Base-by-base conservation (phyloP, 2,329 filamentous ascomycete genomes). In the Phyllosticta ampelicida region DNA sequence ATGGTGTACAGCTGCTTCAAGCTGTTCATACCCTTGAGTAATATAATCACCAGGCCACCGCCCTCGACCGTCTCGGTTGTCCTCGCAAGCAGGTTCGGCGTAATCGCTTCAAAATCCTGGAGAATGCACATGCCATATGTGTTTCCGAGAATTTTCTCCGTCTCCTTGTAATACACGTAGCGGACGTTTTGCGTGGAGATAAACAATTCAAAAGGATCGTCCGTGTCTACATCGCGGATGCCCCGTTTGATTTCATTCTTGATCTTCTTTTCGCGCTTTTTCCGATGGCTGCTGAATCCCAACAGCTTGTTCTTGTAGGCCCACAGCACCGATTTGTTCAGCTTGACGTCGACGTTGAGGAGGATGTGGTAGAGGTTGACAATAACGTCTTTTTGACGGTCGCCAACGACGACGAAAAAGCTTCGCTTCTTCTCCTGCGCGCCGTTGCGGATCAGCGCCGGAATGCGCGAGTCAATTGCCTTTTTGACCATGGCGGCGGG, bases 101-200 rank as follows among this genome's bases (percentile, higher is more conserved):
- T 99, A 65, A 99, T 83, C 48, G 91, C 94, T 74, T 99, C 94
- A 67, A 99, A 99, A 70, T 99, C 94, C 73, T 99, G 94, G 65
- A 99, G 76, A 63, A 99, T 95, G 72, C 90, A 96, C 89, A 96
- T 96, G 70, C 92, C 92, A 70, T 94, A 99, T 50, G 94, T 99
- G 73, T 97, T 95, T 71, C 94, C 94, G 59, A 97, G 75, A 69
- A 99, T 96, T 79, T 96, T 97, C 68, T 99, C 94, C 26, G 94
- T 97, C 77, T 99, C 94, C 76, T 99, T 99, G 79, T 99, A 99
- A 80, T 96, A 99, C 60, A 94, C 90, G 81, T 99, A 99, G 73
- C 94, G 88, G 71, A 99, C 96, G 73, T 96, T 90, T 77, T 97
- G 89, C 59, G 96, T 85, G 60, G 90, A 94, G 66, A 97, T 87